phyloP scores from a whole-genome alignment of 2,329 filamentous ascomycete species.

The Diatrype stigma region DNA sequence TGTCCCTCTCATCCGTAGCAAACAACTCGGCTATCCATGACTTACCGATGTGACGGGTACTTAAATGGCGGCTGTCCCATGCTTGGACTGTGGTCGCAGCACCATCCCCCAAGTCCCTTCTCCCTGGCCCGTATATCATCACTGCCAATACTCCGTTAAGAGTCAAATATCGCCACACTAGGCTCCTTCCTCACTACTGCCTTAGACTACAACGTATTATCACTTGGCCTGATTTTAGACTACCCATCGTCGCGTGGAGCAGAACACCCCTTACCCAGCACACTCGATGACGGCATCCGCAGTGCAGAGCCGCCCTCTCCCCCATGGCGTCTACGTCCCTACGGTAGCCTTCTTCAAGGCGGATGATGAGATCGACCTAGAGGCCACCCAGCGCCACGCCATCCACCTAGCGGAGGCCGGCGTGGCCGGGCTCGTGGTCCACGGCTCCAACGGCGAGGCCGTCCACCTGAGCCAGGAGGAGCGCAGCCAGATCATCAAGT shows the following conservation, averaged over 20 bases:
- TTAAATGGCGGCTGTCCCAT: background rate
- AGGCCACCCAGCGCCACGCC: slow-evolving; percentile 47
- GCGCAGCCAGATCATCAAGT: slow-evolving; percentile 56
- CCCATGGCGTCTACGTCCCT: slow-evolving; percentile 54
- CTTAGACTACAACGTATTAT: background rate
- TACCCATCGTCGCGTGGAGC: background rate
- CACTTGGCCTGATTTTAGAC: background rate
- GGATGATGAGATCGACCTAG: slow-evolving; percentile 52
- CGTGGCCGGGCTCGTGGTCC: slow-evolving; percentile 63
- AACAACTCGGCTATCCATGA: background rate
- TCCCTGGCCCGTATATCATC: background rate
- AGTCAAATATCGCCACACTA: background rate
- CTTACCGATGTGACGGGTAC: background rate
- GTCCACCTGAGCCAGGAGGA: slow-evolving; percentile 66
- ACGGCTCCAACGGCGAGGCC: slow-evolving; percentile 71
- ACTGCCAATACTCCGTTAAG: background rate
- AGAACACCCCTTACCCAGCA: background rate
- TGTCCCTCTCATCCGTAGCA: background rate
- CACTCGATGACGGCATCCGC: slow-evolving; percentile 18
- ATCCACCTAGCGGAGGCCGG: slow-evolving; percentile 58
- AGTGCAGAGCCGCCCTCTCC: slow-evolving; percentile 11
- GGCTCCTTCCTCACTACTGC: background rate
- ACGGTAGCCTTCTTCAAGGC: slow-evolving; percentile 59
- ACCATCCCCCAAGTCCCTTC: background rate
- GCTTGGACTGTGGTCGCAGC: background rate